Conservation (phyloP, 768 basidiomycete species). For the Amanita molliuscula region DNA sequence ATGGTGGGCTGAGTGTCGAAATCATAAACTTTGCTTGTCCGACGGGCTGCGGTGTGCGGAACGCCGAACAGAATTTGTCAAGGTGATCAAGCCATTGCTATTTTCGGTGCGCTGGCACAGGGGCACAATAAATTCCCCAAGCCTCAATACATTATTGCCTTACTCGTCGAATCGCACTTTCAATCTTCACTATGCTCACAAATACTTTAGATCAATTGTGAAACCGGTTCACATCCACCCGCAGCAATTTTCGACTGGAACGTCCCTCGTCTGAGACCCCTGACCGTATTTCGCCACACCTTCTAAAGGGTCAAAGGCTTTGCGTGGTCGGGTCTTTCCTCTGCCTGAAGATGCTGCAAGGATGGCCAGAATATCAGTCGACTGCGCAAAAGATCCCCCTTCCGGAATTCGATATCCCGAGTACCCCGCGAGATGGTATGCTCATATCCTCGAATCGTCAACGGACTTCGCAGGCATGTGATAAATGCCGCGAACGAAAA, state of each 20-base stretch:
- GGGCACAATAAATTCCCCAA: background rate
- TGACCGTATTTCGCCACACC: background rate
- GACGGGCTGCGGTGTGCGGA: background rate
- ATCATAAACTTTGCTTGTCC: background rate
- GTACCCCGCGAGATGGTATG: background rate
- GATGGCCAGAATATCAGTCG: slow-evolving; percentile 6
- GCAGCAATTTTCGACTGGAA: slow-evolving; percentile 1
- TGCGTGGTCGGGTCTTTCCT: background rate
- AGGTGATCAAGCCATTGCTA: background rate
- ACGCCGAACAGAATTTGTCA: background rate
- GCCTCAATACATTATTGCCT: slow-evolving; percentile 1
- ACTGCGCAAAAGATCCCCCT: background rate
- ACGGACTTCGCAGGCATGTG: slow-evolving; percentile 43
- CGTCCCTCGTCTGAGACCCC: slow-evolving; percentile 4
- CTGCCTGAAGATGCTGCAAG: slow-evolving; percentile 3
- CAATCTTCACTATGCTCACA: background rate
- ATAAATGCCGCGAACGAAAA: slow-evolving; percentile 47
- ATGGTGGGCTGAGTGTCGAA: background rate
- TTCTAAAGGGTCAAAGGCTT: slow-evolving; percentile 1
- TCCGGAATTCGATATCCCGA: background rate
- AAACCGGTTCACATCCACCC: slow-evolving; percentile 3
- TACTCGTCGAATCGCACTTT: background rate
- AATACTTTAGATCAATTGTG: slow-evolving; percentile 4
- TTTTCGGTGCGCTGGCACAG: background rate
- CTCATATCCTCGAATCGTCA: slow-evolving; percentile 20